Base-by-base conservation (phyloP, 208 protist species). In the Leishmania mexicana region DNA sequence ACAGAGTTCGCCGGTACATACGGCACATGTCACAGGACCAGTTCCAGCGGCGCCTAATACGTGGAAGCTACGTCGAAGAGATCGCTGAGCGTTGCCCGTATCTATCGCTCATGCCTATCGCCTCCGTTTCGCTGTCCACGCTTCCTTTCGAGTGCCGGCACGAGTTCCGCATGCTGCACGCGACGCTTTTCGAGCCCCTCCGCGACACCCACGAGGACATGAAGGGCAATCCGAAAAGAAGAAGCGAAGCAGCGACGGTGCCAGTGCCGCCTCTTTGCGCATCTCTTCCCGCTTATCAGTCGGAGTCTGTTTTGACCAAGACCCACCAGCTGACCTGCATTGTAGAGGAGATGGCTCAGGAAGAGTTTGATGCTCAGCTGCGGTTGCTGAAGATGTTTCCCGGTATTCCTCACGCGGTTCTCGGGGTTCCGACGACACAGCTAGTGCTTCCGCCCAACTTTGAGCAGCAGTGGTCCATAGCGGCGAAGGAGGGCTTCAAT, bases 61-160 rank as follows among this genome's bases (percentile, higher is more conserved):
- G 64, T 28, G 68, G 72, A 0, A 65, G 45, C 35, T n/a, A 57
- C 31, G 68, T 35, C 49, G 81, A 85, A 65, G 81, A 85, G 24
- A 57, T 67, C 15, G 76, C 70, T n/a, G 81, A 85, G 81, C 81
- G 81, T 62, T 85, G 79, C 45, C 77, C 81, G 8, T 85, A 65
- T 85, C 77, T 85, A 1, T 79, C 77, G 7, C 38, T 79, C 17
- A 60, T 73, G 21, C 81, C 81, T 49, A 24, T 67, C 13, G 76
- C 57, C 3, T 47, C 68, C 38, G 64, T 85, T 62, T 45, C 70
- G n/a, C 62, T 85, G 11, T 70, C 38, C 28, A 17, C 53, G 3
- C 72, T 85, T 64, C 81, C 81, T 8, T 85, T 81, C 28, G 81
- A 85, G 81, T 81, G 60, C 62, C 73, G 65, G 24, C 57, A 68